phyloP scores from a whole-genome alignment of 2,329 filamentous ascomycete species.

The Sporothrix euskadiensis region DNA sequence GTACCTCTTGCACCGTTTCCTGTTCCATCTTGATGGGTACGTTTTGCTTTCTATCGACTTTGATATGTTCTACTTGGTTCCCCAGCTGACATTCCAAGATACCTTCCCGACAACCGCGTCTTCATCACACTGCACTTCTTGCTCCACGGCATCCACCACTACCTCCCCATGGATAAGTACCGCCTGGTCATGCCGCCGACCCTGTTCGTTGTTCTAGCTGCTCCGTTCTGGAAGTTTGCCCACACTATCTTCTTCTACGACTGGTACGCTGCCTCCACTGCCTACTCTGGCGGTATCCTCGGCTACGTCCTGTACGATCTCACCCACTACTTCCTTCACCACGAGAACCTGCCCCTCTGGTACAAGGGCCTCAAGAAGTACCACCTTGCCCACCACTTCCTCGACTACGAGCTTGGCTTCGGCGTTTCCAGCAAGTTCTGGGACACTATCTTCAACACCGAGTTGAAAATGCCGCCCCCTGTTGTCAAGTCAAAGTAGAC shows the following conservation, averaged over 20 bases:
- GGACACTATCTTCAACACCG: conserved; percentile 89
- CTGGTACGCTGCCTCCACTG: conserved; percentile 76
- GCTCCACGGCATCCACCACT: conserved; percentile 96
- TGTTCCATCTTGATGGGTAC: conserved; percentile 93
- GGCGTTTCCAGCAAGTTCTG: conserved; percentile 96
- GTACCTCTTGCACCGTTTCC: conserved; percentile 81
- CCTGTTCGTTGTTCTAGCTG: conserved; percentile 78
- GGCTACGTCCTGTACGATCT: conserved; percentile 96
- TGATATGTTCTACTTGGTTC: neutral
- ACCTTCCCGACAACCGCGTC: conserved; percentile 88
- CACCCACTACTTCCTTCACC: conserved; percentile 98
- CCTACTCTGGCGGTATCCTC: conserved; percentile 88
- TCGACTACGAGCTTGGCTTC: conserved; percentile 96
- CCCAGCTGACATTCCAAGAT: conserved; percentile 50
- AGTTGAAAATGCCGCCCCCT: conserved; percentile 52
- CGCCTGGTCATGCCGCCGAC: conserved; percentile 95
- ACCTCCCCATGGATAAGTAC: conserved; percentile 98
- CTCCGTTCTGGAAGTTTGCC: conserved; percentile 89
- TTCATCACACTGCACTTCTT: conserved; percentile 86
- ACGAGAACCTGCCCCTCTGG: conserved; percentile 85
- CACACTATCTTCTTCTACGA: conserved; percentile 79
- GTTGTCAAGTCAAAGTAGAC: conserved; percentile 42
- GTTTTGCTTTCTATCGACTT: conserved; percentile 40
- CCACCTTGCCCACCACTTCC: conserved; percentile 94
- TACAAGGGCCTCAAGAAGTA: conserved; percentile 96